Conservation (phyloP, 2,329 filamentous ascomycete species). For the Trichoderma sp. region DNA sequence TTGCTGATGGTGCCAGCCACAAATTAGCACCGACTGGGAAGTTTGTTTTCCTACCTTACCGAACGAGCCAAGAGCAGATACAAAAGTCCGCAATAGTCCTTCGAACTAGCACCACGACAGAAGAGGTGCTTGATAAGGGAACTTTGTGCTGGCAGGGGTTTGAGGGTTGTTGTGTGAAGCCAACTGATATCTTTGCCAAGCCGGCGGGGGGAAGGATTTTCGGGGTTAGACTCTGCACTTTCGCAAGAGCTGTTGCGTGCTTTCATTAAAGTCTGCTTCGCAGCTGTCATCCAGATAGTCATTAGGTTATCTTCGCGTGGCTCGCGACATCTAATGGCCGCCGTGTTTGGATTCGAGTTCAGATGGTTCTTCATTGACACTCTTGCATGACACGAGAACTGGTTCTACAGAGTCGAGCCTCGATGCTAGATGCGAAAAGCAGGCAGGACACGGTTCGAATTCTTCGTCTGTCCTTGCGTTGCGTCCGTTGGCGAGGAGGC, state of each 20-base stretch:
- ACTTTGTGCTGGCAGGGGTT: neutral
- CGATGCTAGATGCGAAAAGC: neutral
- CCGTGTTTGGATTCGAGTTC: too few species aligned
- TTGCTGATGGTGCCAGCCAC: neutral
- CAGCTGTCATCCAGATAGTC: neutral
- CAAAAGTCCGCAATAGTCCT: constrained; percentile 11
- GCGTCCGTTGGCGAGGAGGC: neutral
- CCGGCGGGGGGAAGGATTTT: neutral
- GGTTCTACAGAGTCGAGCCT: neutral
- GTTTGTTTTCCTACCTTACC: constrained; percentile 9
- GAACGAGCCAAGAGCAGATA: constrained; percentile 11
- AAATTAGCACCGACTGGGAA: neutral
- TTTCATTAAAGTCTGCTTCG: neutral
- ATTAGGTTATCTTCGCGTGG: neutral
- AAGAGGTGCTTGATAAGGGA: neutral
- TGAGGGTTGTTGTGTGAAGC: neutral
- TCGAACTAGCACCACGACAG: neutral
- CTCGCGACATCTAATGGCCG: neutral
- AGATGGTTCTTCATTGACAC: neutral
- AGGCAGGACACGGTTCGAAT: neutral
- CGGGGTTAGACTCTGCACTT: neutral
- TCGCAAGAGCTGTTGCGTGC: neutral
- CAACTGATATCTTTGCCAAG: neutral
- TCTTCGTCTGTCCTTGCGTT: neutral
- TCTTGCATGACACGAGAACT: neutral